Evolutionary conservation across 345 rosid genomes (phyloP).

Genomic region (Dipteronia sinensis): DNA sequence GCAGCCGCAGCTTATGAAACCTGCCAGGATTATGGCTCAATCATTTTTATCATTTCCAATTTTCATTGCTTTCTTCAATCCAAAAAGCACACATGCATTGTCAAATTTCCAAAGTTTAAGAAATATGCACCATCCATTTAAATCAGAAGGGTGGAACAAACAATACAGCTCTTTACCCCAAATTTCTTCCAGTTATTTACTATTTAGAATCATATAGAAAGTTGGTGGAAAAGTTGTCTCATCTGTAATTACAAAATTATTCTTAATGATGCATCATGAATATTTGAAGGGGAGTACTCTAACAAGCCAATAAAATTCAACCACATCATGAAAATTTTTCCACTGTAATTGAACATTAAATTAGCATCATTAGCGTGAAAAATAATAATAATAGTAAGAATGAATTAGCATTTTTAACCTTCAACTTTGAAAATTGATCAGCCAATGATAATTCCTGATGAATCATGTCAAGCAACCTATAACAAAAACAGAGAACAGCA

Average conservation of each 20-base stretch:
- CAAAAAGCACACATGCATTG: background rate
- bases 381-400: background rate
- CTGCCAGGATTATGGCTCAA: too few relatives aligned
- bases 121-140: background rate
- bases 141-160: background rate
- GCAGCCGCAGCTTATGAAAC: too few relatives aligned
- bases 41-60: background rate
- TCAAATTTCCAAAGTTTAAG: too few relatives aligned
- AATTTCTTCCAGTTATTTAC: background rate
- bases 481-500: conserved; percentile 20
- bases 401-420: conserved; percentile 46
- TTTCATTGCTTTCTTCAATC: background rate
- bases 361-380: background rate
- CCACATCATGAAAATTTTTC: background rate
- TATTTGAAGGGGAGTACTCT: background rate
- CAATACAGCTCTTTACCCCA: background rate
- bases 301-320: conserved; percentile 7
- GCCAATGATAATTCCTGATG: conserved; percentile 92
- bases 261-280: background rate
- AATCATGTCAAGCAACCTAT: conserved; percentile 85
- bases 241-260: background rate
- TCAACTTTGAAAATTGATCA: conserved; percentile 79
- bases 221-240: background rate
- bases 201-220: background rate
- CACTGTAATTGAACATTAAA: background rate